A percentile compares a stretch with the other conserved stretches of the same genome.
These are phyloP conservation scores for Grigorovia humatica DNA, from an alignment of 805 yeast genomes.

Conservation along the genomic window DNA sequence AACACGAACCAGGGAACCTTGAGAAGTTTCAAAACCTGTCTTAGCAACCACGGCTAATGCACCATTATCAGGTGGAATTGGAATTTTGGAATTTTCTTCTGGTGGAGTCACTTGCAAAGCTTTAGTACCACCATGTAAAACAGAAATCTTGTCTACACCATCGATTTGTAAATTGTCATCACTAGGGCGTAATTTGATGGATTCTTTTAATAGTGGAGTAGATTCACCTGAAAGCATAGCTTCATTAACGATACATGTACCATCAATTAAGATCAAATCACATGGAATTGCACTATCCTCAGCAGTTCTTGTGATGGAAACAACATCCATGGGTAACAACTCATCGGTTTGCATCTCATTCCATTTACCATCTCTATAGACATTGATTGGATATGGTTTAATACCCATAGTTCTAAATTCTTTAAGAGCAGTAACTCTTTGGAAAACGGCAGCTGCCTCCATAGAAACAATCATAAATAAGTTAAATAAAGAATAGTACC, in stretches of 20 bases:
- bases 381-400: slow-evolving; percentile 76
- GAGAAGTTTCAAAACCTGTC: slow-evolving; percentile 98
- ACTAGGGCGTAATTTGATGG: slow-evolving; percentile 71
- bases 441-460: slow-evolving; percentile 91
- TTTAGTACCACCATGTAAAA: slow-evolving; percentile 92
- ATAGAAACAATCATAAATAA: slow-evolving; percentile 86
- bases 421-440: slow-evolving; percentile 85
- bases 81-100: slow-evolving; percentile 35
- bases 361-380: slow-evolving; percentile 66
- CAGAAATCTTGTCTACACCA: slow-evolving; percentile 79
- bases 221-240: slow-evolving; percentile 99
- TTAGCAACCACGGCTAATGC: slow-evolving; percentile 82
- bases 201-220: slow-evolving; percentile 90
- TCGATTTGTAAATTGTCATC: slow-evolving; percentile 60
- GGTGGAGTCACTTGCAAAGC: slow-evolving; percentile 84
- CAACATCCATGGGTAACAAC: slow-evolving; percentile 84
- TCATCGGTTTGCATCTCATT: slow-evolving; percentile 54
- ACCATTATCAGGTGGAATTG: slow-evolving; percentile 80
- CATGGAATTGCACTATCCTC: slow-evolving; percentile 94
- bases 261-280: slow-evolving; percentile 76
- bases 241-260: slow-evolving; percentile 92
- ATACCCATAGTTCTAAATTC: slow-evolving; percentile 97
- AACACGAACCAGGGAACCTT: slow-evolving; percentile 93
- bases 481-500: slow-evolving; percentile 90
- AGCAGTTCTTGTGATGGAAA: slow-evolving; percentile 75